phyloP scores from a whole-genome alignment of 2,329 filamentous ascomycete genomes.

The Fonsecaea nubica region DNA sequence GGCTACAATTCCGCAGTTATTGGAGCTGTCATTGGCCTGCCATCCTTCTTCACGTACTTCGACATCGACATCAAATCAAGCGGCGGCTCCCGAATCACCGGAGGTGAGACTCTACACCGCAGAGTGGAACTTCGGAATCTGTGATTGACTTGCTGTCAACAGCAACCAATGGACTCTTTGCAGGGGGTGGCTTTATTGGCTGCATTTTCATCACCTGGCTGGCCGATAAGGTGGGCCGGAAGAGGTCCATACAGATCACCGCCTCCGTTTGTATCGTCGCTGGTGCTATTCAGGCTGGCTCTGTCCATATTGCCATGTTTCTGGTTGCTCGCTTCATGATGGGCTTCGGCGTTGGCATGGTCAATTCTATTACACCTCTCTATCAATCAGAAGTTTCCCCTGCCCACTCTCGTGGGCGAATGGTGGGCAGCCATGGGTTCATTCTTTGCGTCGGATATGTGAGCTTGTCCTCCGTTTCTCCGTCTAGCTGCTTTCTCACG shows the following conservation, averaged over 20 bases:
- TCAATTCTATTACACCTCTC: conserved; percentile 27
- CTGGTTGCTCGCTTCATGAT: conserved; percentile 35
- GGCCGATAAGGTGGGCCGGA: conserved; percentile 30
- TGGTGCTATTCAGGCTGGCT: conserved; percentile 32
- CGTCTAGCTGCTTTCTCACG: not conserved
- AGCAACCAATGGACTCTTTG: conserved; percentile 36
- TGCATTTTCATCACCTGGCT: conserved; percentile 30
- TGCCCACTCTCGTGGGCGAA: conserved; percentile 46
- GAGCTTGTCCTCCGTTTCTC: not conserved
- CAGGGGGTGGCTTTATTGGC: conserved; percentile 31
- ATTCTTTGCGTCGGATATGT: conserved; percentile 30
- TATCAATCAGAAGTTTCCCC: conserved; percentile 31
- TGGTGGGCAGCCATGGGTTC: conserved; percentile 31
- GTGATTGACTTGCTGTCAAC: conserved; percentile 12
- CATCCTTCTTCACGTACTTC: conserved; percentile 49
- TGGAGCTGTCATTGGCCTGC: conserved; percentile 33
- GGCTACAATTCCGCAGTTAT: conserved; percentile 38
- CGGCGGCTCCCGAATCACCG: conserved; percentile 27
- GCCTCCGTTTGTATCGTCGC: conserved; percentile 31
- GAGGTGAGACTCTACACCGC: conserved; percentile 14
- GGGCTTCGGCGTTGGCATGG: conserved; percentile 32
- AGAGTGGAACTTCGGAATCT: not conserved
- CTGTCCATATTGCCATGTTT: conserved; percentile 37
- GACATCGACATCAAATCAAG: conserved; percentile 43
- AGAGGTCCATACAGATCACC: conserved; percentile 29